Percentiles rank a stretch among this genome's conserved stretches.
phyloP scores from a whole-genome alignment of 2,329 filamentous ascomycete genomes.

The Colletotrichum sidae region DNA sequence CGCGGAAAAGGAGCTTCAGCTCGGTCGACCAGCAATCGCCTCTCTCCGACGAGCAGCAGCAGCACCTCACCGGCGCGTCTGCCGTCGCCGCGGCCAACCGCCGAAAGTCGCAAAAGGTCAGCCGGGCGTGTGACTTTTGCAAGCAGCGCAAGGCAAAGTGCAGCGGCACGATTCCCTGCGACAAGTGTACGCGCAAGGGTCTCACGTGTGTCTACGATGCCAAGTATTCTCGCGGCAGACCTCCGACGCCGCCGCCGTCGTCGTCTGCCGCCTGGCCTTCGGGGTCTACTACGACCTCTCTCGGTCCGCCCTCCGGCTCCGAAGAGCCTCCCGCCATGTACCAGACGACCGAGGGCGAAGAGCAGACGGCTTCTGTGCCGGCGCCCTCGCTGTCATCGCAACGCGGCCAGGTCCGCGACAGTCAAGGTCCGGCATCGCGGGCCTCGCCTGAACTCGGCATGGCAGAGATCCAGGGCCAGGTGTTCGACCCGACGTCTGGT shows the following conservation, averaged over 20 bases:
- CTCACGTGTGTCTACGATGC: constrained; percentile 45
- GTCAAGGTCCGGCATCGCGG: constrained; percentile 38
- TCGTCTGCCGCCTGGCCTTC: constrained; percentile 32
- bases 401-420: constrained; percentile 23
- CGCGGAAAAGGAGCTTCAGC: constrained; percentile 31
- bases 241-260: constrained; percentile 48
- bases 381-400: not conserved
- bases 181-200: constrained; percentile 45
- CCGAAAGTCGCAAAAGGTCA: constrained; percentile 47
- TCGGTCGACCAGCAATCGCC: constrained; percentile 31
- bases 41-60: constrained; percentile 26
- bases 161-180: constrained; percentile 49
- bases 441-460: constrained; percentile 46
- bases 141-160: constrained; percentile 53
- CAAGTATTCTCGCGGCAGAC: constrained; percentile 47
- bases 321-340: constrained; percentile 23
- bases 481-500: constrained; percentile 66
- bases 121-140: constrained; percentile 53
- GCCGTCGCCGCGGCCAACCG: constrained; percentile 21
- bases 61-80: constrained; percentile 8
- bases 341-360: constrained; percentile 15
- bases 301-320: constrained; percentile 7
- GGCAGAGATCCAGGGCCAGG: constrained; percentile 61
- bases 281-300: not conserved
- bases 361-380: not conserved